These are phyloP conservation scores for Helenozyma baotianmanensis DNA, from an alignment of 805 yeast species.

Conservation along the genomic window DNA sequence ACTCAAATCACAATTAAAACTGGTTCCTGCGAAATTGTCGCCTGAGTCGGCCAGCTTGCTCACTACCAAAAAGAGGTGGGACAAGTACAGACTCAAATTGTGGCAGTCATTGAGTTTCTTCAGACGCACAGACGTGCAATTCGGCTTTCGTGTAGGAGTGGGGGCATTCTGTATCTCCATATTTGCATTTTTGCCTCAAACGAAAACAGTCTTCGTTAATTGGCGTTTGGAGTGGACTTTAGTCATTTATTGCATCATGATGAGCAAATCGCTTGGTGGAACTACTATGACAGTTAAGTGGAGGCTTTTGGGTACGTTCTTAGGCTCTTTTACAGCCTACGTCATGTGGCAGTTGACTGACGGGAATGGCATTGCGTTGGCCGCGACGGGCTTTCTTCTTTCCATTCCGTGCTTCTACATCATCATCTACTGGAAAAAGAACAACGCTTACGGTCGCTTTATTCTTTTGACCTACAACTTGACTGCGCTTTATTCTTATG, in stretches of 20 bases:
- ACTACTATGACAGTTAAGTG: constrained; percentile 74
- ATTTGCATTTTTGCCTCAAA: constrained; percentile 60
- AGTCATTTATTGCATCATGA: constrained; percentile 76
- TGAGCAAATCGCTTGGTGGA: constrained; percentile 83
- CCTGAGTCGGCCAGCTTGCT: background rate
- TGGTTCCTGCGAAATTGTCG: background rate
- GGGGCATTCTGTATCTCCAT: constrained; percentile 66
- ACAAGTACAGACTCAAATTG: constrained; percentile 16
- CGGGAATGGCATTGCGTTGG: constrained; percentile 50
- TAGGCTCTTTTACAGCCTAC: constrained; percentile 65
- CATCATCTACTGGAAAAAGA: constrained; percentile 63
- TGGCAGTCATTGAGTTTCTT: constrained; percentile 53
- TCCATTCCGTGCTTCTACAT: constrained; percentile 49
- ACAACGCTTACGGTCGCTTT: constrained; percentile 64
- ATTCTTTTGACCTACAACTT: constrained; percentile 72
- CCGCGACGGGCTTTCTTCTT: constrained; percentile 44
- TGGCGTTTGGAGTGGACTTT: constrained; percentile 86
- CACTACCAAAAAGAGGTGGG: background rate
- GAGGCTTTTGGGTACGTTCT: constrained; percentile 68
- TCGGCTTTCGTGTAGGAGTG: constrained; percentile 73
- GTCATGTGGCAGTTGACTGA: constrained; percentile 54
- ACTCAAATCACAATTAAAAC: constrained; percentile 13
- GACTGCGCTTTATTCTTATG: constrained; percentile 72
- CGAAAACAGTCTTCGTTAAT: constrained; percentile 49
- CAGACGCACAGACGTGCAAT: constrained; percentile 64